Percentiles rank a stretch among this genome's conserved stretches.
These are phyloP conservation scores for Xylaria sp. DNA, from an alignment of 2,329 filamentous ascomycete genomes.

Conservation along the genomic window DNA sequence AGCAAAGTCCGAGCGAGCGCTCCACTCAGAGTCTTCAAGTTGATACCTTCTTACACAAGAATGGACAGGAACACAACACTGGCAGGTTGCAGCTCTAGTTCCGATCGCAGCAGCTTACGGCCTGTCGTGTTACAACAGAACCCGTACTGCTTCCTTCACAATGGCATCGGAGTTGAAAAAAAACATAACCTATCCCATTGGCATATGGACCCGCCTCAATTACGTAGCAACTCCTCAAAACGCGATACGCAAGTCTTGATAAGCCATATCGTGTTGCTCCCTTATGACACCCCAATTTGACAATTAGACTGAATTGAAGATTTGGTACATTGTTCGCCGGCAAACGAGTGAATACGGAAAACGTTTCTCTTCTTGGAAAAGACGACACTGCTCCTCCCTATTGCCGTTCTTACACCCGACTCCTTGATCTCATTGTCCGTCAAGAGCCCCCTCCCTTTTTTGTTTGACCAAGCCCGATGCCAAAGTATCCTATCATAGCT, in stretches of 20 bases:
- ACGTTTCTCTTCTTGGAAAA: constrained; percentile 9
- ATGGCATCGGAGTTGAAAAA: neutral
- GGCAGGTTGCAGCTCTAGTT: neutral
- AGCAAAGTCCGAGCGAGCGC: neutral
- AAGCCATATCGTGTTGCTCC: constrained; percentile 6
- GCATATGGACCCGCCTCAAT: neutral
- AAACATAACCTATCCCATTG: neutral
- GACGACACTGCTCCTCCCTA: constrained; percentile 32
- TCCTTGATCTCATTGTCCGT: constrained; percentile 34
- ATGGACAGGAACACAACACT: neutral
- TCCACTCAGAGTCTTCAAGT: neutral
- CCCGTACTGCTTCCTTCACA: too few species aligned
- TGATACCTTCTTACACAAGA: neutral
- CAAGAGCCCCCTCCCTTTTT: constrained; percentile 19
- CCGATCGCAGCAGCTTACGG: neutral
- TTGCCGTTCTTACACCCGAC: constrained; percentile 37
- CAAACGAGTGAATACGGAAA: constrained; percentile 28
- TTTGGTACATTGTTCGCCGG: constrained; percentile 22
- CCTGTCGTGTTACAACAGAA: too few species aligned
- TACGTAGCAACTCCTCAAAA: neutral
- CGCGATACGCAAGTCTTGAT: neutral
- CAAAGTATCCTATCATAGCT: constrained; percentile 30
- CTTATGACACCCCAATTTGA: neutral
- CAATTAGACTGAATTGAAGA: constrained; percentile 1
- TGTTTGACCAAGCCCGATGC: constrained; percentile 29